These are phyloP conservation scores for Picea engelmannii DNA, from an alignment of 83 land plant species.

Conservation along the genomic window DNA sequence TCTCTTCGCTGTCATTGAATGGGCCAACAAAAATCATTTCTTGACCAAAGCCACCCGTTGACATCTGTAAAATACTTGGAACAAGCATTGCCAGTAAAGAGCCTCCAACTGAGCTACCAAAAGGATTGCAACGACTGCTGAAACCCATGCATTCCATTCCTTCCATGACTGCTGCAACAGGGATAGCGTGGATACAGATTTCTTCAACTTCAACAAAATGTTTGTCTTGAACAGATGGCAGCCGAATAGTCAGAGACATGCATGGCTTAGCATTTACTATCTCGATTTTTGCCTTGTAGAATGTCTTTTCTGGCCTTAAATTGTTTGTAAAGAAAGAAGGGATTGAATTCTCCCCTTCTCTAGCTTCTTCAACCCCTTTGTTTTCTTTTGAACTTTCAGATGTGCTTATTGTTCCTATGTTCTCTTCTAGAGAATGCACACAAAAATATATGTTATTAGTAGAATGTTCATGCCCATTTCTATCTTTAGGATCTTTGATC, in stretches of 20 bases:
- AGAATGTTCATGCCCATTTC: conserved; percentile 6
- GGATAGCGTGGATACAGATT: conserved; percentile 59
- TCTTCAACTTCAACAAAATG: conserved; percentile 42
- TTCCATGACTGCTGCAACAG: conserved; percentile 21
- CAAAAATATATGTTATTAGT: background rate
- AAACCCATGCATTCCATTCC: conserved; percentile 12
- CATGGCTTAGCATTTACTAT: conserved; percentile 65
- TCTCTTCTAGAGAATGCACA: background rate
- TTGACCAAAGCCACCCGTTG: conserved; percentile 24
- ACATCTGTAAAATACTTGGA: conserved; percentile 55
- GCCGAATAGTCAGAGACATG: conserved; percentile 50
- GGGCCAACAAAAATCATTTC: conserved; percentile 3
- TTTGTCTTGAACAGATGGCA: conserved; percentile 57
- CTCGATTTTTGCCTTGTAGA: conserved; percentile 67
- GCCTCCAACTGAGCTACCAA: conserved; percentile 28
- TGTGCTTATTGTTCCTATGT: conserved; percentile 2
- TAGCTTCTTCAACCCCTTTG: background rate
- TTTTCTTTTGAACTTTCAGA: background rate
- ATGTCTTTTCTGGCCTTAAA: background rate
- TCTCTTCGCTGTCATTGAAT: background rate
- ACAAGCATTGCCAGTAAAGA: conserved; percentile 64
- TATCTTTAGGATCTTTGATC: background rate
- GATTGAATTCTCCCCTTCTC: background rate
- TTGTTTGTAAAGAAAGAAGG: background rate
- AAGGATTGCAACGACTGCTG: background rate